Conservation (phyloP, 2,329 filamentous ascomycete species). For the Trichoderma guizhouense region DNA sequence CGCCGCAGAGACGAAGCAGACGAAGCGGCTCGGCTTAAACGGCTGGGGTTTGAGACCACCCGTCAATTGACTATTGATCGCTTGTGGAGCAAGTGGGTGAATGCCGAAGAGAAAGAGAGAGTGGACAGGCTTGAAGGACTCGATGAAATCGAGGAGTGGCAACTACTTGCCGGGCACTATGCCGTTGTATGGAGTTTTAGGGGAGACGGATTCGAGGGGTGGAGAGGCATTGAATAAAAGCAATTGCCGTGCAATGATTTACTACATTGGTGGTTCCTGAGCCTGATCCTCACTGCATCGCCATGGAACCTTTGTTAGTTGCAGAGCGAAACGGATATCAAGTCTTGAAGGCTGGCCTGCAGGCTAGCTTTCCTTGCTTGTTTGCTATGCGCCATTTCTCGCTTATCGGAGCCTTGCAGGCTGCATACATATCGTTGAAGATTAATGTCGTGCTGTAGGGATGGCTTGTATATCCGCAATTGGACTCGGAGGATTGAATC, state of each 20-base stretch:
- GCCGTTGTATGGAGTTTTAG: conserved; percentile 86
- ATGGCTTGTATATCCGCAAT: not conserved
- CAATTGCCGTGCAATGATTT: not conserved
- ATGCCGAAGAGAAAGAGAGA: conserved; percentile 67
- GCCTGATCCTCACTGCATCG: not conserved
- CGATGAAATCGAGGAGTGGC: conserved; percentile 95
- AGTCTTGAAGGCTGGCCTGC: not conserved
- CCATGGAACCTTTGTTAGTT: not conserved
- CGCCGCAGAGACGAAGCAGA: conserved; percentile 65
- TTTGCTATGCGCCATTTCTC: not conserved
- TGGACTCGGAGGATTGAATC: not conserved
- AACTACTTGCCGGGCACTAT: conserved; percentile 82
- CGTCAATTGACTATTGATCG: conserved; percentile 45
- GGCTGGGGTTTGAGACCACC: conserved; percentile 59
- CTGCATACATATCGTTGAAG: not conserved
- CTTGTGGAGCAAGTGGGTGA: conserved; percentile 78
- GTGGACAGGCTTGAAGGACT: conserved; percentile 79
- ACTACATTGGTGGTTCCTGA: not conserved
- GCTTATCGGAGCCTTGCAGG: not conserved
- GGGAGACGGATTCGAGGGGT: conserved; percentile 22
- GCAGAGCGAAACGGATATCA: not conserved
- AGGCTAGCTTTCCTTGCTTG: not conserved
- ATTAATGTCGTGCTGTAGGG: not conserved
- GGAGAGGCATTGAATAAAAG: conserved; percentile 19
- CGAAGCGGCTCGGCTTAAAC: conserved; percentile 64